Conservation (phyloP, 2,329 filamentous ascomycete genomes). For the Colletotrichum theobromicola region DNA sequence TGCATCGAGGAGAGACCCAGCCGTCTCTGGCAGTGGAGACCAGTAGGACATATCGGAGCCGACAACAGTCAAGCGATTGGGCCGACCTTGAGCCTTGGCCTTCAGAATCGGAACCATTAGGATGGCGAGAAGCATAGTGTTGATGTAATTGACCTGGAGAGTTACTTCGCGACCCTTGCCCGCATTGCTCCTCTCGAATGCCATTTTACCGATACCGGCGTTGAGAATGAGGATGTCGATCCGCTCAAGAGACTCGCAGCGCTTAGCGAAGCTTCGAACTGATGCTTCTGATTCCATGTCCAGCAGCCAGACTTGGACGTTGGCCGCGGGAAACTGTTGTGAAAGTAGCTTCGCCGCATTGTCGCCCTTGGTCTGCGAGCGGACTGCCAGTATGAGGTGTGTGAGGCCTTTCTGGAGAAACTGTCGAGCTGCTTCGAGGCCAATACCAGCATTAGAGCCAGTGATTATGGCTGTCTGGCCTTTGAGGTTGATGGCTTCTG, state of each 20-base stretch:
- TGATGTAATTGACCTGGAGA: slow-evolving; percentile 58
- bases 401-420: slow-evolving; percentile 29
- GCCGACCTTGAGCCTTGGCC: slow-evolving; percentile 17
- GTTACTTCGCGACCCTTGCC: slow-evolving; percentile 43
- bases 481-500: not conserved
- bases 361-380: slow-evolving; percentile 46
- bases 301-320: slow-evolving; percentile 44
- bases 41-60: slow-evolving; percentile 28
- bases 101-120: slow-evolving; percentile 38
- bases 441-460: not conserved
- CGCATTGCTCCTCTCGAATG: slow-evolving; percentile 22
- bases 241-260: slow-evolving; percentile 32
- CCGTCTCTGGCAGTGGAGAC: slow-evolving; percentile 22
- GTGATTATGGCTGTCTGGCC: not conserved
- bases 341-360: slow-evolving; percentile 38
- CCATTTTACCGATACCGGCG: slow-evolving; percentile 30
- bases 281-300: slow-evolving; percentile 43
- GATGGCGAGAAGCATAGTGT: slow-evolving; percentile 49
- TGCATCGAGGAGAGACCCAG: slow-evolving; percentile 2
- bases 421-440: not conserved
- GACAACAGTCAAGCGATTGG: slow-evolving; percentile 29
- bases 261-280: slow-evolving; percentile 39
- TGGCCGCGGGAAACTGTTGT: slow-evolving; percentile 30
- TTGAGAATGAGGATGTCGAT: slow-evolving; percentile 46
- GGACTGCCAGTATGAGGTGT: slow-evolving; percentile 52